Evolutionary conservation across 768 basidiomycete genomes (phyloP).

Genomic region (Mycena vulgaris): DNA sequence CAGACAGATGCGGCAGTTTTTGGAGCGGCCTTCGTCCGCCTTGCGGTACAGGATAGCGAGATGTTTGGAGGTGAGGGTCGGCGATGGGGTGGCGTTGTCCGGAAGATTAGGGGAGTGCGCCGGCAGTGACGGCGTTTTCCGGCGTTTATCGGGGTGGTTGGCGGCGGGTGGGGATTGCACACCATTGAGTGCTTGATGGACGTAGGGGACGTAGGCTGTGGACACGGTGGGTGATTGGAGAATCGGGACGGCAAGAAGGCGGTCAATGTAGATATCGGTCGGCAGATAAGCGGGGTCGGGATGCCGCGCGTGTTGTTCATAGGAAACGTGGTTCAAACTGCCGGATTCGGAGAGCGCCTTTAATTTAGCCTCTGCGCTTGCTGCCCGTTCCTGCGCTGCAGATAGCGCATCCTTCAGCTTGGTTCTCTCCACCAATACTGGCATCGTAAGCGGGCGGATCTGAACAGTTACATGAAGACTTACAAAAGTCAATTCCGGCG

Average conservation of each 20-base stretch:
- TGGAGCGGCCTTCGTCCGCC: neutral
- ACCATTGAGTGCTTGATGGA: no score
- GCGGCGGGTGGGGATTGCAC: no score
- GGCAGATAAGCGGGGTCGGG: no score
- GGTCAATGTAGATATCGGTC: no score
- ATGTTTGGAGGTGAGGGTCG: neutral
- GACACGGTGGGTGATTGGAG: no score
- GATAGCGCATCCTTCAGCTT: neutral
- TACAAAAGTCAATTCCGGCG: constrained; percentile 17
- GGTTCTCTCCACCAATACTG: constrained; percentile 14
- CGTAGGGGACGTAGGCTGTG: no score
- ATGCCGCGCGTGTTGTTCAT: no score
- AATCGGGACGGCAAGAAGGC: no score
- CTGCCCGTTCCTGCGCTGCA: constrained; percentile 15
- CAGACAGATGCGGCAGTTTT: constrained; percentile 25
- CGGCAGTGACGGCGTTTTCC: neutral
- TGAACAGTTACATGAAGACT: neutral
- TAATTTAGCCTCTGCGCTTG: constrained; percentile 1
- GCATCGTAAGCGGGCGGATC: neutral
- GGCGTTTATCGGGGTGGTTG: no score
- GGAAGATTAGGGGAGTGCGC: neutral
- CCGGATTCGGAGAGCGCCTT: neutral
- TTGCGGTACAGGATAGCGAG: constrained; percentile 10
- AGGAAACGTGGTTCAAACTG: no score
- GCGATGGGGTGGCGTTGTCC: neutral